Evolutionary conservation across 768 basidiomycete species (phyloP), one percentile per base, ranked within the genome.

Genomic region (Leccinellum albellum): DNA sequence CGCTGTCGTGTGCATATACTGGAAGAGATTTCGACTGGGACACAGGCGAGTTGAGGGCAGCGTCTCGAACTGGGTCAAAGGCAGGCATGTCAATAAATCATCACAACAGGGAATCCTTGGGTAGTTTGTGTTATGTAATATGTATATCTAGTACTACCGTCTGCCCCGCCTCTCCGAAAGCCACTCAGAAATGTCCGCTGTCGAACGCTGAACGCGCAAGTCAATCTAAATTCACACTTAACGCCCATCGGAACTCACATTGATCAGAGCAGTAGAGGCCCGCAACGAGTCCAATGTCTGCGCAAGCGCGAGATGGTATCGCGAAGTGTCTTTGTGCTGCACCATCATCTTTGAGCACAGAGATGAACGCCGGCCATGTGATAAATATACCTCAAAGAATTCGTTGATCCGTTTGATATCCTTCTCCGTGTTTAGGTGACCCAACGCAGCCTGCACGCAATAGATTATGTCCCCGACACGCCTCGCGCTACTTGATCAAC

Each of bases 41-140:
- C 64, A 84, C 71, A 29, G 89, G 89, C 44, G 87, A 88, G 73
- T 89, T 89, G 65, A 88, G 82, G 66, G 90, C 87, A 60, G 90
- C 90, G 80, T 91, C 90, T 71, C 90, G 82, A 60, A 92, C 89
- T 66, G 90, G 89, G 80, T 91, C 90, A 79, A 91, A 90, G 64
- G 89, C 70, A 51, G 70, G 70, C 70, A 72, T 72, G 32, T 63
- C 56, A 69, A 33, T 50, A 55, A 50, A 54, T 50, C 52, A 64
- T 66, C 52, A 49, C 59, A 21, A 14, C 45, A 17, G 6, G 6
- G 8, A 21, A 14, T 23, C 9, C n/a, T 13, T 20, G n/a, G 6
- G 9, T 29, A 12, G n/a, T n/a, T n/a, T 20, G 4, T 33, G 51
- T 65, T 65, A 65, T 54, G 57, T 65, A 65, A 65, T 56, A 58